A percentile compares a stretch with the other conserved stretches of the same genome.
Evolutionary conservation across 202 grass and related monocot species (phyloP).

Genomic region (Eragrostis tef): DNA sequence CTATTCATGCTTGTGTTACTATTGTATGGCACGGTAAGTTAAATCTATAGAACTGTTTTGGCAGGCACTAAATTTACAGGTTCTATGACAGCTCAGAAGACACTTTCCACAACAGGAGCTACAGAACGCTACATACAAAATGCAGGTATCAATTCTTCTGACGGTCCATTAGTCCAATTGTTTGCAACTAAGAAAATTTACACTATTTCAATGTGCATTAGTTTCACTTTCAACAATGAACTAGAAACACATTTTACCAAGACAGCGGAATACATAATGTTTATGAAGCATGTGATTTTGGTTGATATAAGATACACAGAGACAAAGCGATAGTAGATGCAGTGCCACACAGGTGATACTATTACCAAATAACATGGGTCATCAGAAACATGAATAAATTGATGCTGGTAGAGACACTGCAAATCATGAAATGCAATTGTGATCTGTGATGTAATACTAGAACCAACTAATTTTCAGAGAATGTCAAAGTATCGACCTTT

Average conservation of each 20-base stretch:
- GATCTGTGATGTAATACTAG: not conserved
- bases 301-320: conserved; percentile 6
- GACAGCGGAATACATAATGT: not conserved
- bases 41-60: not conserved
- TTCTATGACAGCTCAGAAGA: not conserved
- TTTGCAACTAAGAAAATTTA: not conserved
- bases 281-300: not conserved
- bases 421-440: conserved; percentile 2
- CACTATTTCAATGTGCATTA: conserved; percentile 7
- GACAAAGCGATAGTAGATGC: not conserved
- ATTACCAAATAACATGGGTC: conserved; percentile 5
- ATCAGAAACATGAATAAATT: conserved; percentile 2
- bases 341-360: not conserved
- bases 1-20: not conserved
- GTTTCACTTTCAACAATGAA: not conserved
- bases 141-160: not conserved
- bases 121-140: not conserved
- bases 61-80: not conserved
- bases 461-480: conserved; percentile 26
- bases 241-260: not conserved
- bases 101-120: not conserved
- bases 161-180: not conserved
- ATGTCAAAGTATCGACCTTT: not conserved
- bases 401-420: not conserved
- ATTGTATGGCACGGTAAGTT: not conserved